Conservation (phyloP, 345 rosid genomes). For the Eucalyptus urophylla region DNA sequence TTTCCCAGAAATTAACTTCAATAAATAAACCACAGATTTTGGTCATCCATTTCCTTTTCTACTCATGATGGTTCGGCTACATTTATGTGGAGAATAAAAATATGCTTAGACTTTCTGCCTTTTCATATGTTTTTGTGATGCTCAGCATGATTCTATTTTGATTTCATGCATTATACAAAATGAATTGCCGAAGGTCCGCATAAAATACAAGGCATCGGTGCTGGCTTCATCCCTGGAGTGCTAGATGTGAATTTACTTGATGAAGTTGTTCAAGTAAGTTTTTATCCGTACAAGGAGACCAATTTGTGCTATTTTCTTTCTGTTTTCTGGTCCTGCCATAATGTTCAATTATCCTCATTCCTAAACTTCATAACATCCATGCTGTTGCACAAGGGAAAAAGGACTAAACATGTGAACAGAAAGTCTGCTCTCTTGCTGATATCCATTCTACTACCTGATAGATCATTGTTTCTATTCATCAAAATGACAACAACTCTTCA, state of each 20-base stretch:
- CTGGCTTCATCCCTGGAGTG: conserved; percentile 42
- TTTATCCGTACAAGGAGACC: not conserved
- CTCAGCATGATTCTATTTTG: not conserved
- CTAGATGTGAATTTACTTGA: conserved; percentile 28
- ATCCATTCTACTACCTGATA: not conserved
- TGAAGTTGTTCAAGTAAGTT: conserved; percentile 32
- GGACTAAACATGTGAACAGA: not conserved
- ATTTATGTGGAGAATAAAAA: not conserved
- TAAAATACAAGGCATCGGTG: conserved; percentile 59
- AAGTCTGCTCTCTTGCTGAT: not conserved
- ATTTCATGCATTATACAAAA: not conserved
- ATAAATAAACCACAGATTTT: not conserved
- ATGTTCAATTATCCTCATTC: not conserved
- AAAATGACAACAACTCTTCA: not conserved
- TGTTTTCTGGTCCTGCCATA: not conserved
- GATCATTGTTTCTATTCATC: not conserved
- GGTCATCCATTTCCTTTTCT: not conserved
- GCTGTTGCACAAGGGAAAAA: not conserved
- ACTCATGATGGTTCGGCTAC: not conserved
- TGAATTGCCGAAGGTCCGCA: conserved; percentile 21
- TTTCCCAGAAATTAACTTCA: not conserved
- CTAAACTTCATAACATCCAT: not conserved
- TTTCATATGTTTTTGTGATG: not conserved
- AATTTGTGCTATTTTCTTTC: not conserved
- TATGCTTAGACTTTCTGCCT: not conserved